Base-by-base conservation (phyloP, 495 filamentous ascomycete genomes). In the Collariella sp. region DNA sequence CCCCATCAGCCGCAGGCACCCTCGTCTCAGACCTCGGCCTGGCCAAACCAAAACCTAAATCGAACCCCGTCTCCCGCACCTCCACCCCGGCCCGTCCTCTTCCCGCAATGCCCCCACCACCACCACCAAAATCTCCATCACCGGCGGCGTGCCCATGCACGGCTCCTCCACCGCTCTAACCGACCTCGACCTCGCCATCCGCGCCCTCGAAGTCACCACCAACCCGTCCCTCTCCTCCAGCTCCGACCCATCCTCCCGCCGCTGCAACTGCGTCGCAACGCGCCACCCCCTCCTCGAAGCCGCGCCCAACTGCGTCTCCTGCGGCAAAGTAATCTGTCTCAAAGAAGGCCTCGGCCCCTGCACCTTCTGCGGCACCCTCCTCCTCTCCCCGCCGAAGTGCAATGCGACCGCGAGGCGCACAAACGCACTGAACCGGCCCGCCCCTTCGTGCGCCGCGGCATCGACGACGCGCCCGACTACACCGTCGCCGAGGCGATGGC, bases 271-370 rank as follows among this genome's bases (percentile, higher is more conserved):
- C 72, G 86, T 89, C 55, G 93, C 86, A 0, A 76, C 85, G 3
- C 79, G 88, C 2, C 93, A 98, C 61, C 87, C 94, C 4, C 75
- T 96, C 10, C 83, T 96, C 11, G 79, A 78, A 10, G 87, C 91
- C 0, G 88, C 90, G 0, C 93, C 94, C 3, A 98, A 97, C 65
- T 98, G 93, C 58, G 73, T 93, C 18, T 83, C 79, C 58, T 98
- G 93, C 65, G 93, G 93, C 49, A 96, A 97, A 68, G 89, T 98
- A n/a, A 84, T 97, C 49, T 98, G 93, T 68, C 81, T 95, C 12
- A 87, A 94, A 60, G 89, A 98, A 64, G 93, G 93, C 1, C 76
- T 96, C 3, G 93, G 91, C 1, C 93, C 93, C 1, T 98, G 93
- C 66, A 96, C 93, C 7, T 96, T 94, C 63, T 98, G 93, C 72